Evolutionary conservation across 169 alveolate species (phyloP).

Genomic region (Cryptosporidium xiaoi): DNA sequence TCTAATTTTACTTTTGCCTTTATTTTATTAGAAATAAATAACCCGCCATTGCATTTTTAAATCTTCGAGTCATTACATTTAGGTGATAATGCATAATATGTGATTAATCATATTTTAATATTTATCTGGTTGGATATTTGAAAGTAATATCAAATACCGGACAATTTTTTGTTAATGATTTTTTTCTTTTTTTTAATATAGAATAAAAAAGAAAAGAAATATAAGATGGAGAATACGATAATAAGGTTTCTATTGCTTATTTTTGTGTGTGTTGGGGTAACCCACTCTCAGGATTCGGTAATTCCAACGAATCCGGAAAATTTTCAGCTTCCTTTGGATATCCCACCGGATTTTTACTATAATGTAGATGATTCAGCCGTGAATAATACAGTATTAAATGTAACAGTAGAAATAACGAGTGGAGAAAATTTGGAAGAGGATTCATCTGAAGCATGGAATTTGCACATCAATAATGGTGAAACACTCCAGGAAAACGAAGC

Average conservation of each 20-base stretch:
- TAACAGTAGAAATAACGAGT: constrained; percentile 14
- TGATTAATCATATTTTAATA: too few species aligned
- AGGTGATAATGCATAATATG: background rate
- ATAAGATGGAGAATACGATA: too few species aligned
- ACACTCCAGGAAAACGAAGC: constrained; percentile 26
- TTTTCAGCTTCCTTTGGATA: background rate
- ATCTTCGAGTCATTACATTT: constrained; percentile 19
- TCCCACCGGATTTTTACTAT: background rate
- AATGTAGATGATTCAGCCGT: constrained; percentile 1
- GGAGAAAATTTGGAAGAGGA: background rate
- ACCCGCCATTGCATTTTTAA: background rate
- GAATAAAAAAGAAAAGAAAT: too few species aligned
- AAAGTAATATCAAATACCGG: too few species aligned
- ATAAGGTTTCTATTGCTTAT: too few species aligned
- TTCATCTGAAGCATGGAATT: constrained; percentile 49
- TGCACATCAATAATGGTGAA: constrained; percentile 26
- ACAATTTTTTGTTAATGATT: too few species aligned
- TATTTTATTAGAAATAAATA: background rate
- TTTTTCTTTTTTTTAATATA: background rate
- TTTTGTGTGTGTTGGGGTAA: constrained; percentile 7
- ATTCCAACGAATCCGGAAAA: constrained; percentile 6
- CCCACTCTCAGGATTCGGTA: constrained; percentile 8
- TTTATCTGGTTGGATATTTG: too few species aligned
- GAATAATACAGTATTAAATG: constrained; percentile 4
- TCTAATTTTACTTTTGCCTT: background rate